Base-by-base conservation (phyloP, 805 yeast species). In the Monosporozyma servazzii region DNA sequence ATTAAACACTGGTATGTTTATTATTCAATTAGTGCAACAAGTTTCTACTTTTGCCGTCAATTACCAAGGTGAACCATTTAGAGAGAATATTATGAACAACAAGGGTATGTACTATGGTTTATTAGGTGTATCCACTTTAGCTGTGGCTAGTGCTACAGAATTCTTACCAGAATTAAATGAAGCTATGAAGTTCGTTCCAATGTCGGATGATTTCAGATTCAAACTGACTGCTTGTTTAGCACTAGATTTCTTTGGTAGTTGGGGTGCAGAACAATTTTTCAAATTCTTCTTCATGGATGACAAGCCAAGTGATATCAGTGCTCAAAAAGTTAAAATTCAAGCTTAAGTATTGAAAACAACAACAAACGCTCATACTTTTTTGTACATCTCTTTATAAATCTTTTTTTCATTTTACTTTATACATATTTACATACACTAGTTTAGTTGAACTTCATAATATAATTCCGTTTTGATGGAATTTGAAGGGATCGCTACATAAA, bases 41-140 rank as follows among this genome's bases (percentile, higher is more conserved):
- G 95, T 93, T 49, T 88, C 97, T 15, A 93, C 99, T 0, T 93
- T 90, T 75, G 96, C 96, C 20, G 96, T 93, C 53, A 93, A 93
- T 72, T 93, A 93, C 71, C 96, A 88, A 73, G 99, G 99, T 51
- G 82, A 86, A 59, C 99, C 99, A 51, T 93, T 93, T 75, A 84
- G 95, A 68, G 96, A 93, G 72, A 81, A 88, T 52, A 85, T 93
- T 61, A 75, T 75, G 50, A 96, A 86, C 68, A 93, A 93, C 72
- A 86, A 84, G 71, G 98, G 97, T 58, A 93, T 93, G 98, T 91
- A 85, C 72, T 91, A 88, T 60, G 99, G 99, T 23, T 76, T 93
- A 52, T 66, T 91, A 37, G 96, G 96, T 58, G 97, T 91, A 58
- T 85, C 95, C 23, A 88, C 79, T 41, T 76, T 93, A 62, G 95